Base-by-base conservation (phyloP, 441 rosid species). In the Adansonia grandidieri region DNA sequence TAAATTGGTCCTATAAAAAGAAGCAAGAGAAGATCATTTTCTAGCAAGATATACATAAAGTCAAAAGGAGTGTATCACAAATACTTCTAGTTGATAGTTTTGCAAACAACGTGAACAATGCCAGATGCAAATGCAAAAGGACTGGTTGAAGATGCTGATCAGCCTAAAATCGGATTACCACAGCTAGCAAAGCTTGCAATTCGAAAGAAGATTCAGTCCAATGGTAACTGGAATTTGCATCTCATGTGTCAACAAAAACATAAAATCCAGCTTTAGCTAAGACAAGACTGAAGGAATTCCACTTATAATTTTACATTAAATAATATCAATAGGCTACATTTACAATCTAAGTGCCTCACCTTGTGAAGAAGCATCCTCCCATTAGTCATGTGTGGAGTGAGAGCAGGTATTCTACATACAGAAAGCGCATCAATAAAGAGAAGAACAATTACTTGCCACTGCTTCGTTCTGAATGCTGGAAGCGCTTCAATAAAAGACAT, bases 351-450 rank as follows among this genome's bases (percentile, higher is more conserved):
- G 22, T 22, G 24, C 50, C 85, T 84, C 51, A 92, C 92, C 90
- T 87, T 87, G 80, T 80, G 89, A 80, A 85, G 87, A 85, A 90
- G 84, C 80, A 85, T 80, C 77, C 81, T 84, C 83, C 89, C 83
- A 74, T 84, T 87, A 17, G 79, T 82, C 86, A 91, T 68, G 86
- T 83, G 86, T 3, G 87, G 80, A 67, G 88, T 81, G 74, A 96
- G 91, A 50, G 83, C 78, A 74, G 98, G 95, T 51, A 96, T 76
- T 79, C 90, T 88, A 70, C 85, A 82, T 10, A 94, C 88, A 1
- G 98, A 93, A 73, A 96, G 91, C 14, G 95, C 94, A 28, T 94
- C 98, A 48, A 93, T 24, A 68, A 91, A 91, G 73, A 96, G 91
- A 84, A 92, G 86, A 19, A 89, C 89, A 65, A 94, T 80, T 79